A percentile compares a stretch with the other conserved stretches of the same genome.
phyloP scores from a whole-genome alignment of 1,284 basidiomycete genomes.

The Melampsora americana region DNA sequence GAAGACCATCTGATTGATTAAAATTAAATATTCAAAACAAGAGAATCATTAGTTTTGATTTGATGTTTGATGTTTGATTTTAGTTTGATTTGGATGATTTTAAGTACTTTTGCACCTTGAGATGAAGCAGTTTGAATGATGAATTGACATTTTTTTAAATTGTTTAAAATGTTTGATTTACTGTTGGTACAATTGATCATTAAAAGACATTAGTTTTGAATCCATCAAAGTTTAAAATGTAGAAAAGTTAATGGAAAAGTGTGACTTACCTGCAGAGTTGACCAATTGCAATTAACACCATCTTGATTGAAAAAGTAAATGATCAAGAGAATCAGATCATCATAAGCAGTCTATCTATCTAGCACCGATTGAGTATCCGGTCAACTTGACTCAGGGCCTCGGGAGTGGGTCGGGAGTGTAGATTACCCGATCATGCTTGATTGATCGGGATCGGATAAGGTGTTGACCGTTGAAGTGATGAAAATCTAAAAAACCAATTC shows the following conservation, averaged over 20 bases:
- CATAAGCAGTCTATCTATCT: too few species aligned
- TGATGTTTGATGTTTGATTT: too few species aligned
- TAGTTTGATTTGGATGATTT: too few species aligned
- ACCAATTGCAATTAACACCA: slow-evolving; percentile 19
- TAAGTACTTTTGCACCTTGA: slow-evolving; percentile 10
- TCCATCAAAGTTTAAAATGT: neutral
- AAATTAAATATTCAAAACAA: neutral
- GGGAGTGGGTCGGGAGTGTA: too few species aligned
- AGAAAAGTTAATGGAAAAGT: neutral
- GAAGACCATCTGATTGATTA: slow-evolving; percentile 23
- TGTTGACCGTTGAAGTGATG: too few species aligned
- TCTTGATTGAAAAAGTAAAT: neutral
- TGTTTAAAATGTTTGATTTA: slow-evolving; percentile 9
- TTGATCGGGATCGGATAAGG: too few species aligned
- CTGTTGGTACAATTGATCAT: neutral
- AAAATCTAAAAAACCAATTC: too few species aligned
- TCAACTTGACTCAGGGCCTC: too few species aligned
- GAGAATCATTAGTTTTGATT: neutral
- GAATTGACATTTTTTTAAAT: slow-evolving; percentile 21
- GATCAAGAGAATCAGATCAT: too few species aligned
- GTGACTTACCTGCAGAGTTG: slow-evolving; percentile 25
- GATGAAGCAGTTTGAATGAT: slow-evolving; percentile 12
- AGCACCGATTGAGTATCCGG: too few species aligned
- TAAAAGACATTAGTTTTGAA: neutral
- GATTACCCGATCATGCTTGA: too few species aligned